phyloP scores from a whole-genome alignment of 2,329 filamentous ascomycete genomes.

The Xylaria sp. region DNA sequence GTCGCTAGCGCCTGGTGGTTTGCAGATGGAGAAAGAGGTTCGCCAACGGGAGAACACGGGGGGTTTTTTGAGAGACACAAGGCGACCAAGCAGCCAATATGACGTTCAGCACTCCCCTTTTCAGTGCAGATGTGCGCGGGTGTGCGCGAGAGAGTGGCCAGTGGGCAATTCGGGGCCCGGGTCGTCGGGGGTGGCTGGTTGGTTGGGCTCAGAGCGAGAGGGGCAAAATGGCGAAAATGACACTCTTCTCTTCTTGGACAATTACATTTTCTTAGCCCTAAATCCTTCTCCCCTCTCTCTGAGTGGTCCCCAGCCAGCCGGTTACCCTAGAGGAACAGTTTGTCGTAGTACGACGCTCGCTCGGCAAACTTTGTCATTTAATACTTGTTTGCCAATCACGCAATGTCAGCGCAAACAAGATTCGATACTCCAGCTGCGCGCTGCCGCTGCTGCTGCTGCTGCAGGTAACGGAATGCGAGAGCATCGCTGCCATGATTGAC shows the following conservation, averaged over 20 bases:
- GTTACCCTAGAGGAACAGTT: constrained; percentile 10
- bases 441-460: neutral
- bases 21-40: constrained; percentile 13
- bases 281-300: neutral
- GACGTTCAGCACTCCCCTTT: constrained; percentile 38
- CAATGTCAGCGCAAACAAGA: no score
- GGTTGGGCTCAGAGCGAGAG: constrained; percentile 30
- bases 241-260: constrained; percentile 24
- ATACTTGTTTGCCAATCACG: neutral
- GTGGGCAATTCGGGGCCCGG: constrained; percentile 21
- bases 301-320: constrained; percentile 3
- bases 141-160: constrained; percentile 27
- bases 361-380: neutral
- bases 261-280: constrained; percentile 29
- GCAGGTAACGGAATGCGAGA: neutral
- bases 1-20: constrained; percentile 37
- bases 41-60: constrained; percentile 10
- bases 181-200: constrained; percentile 32
- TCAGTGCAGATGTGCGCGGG: constrained; percentile 34
- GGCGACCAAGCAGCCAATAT: constrained; percentile 37
- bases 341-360: neutral
- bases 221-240: constrained; percentile 34
- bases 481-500: constrained; percentile 6
- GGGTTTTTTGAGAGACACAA: constrained; percentile 13
- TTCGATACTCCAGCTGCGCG: no score